Base-by-base conservation (phyloP, 2,329 filamentous ascomycete genomes). In the Fusarium miscanthi region DNA sequence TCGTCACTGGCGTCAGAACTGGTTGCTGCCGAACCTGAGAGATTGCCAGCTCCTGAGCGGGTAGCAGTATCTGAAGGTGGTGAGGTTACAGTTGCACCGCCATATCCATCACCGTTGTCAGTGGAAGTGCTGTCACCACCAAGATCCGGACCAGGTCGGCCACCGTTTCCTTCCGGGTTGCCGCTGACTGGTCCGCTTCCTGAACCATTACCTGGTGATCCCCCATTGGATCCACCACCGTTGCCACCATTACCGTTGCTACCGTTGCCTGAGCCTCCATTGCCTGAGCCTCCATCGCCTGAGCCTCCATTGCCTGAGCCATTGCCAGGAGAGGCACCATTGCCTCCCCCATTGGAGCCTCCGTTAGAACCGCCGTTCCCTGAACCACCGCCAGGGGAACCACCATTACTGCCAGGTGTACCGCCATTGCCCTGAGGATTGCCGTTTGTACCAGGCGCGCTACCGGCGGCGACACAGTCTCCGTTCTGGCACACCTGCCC, bases 401-500 rank as follows among this genome's bases (percentile, higher is more conserved):
- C 21, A 9, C 33, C 46, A 10, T 30, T 8, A 4, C 23, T 6
- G 9, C 42, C 46, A 4, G 49, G 33, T 23, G 35, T 25, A 14
- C 30, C 51, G 6, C 30, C 25, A 14, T 16, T 23, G 3, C 56
- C 56, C 9, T 63, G 45, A 19, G 56, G 56, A 13, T 30, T 35
- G 6, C 25, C 56, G 2, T 21, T 51, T 14, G 33, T 23, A n/a
- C 25, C 56, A 7, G 54, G 27, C 5, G 33, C 21, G 14, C 21
- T n/a, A 16, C 43, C 30, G 13, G 14, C 17, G 9, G 7, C 14
- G 16, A 72, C 16, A 31, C 69, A 71, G 5, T 41, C 51, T 6
- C 69, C 69, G 23, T 66, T 45, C 1, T 49, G 43, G 17, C 69
- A 72, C 8, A 45, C 31, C 21, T 69, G 63, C 4, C 59, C 69